Percentiles rank a stretch among this genome's conserved stretches.
Evolutionary conservation across 2,329 filamentous ascomycete genomes (phyloP).

Genomic region (Dothideomycetes sp.): DNA sequence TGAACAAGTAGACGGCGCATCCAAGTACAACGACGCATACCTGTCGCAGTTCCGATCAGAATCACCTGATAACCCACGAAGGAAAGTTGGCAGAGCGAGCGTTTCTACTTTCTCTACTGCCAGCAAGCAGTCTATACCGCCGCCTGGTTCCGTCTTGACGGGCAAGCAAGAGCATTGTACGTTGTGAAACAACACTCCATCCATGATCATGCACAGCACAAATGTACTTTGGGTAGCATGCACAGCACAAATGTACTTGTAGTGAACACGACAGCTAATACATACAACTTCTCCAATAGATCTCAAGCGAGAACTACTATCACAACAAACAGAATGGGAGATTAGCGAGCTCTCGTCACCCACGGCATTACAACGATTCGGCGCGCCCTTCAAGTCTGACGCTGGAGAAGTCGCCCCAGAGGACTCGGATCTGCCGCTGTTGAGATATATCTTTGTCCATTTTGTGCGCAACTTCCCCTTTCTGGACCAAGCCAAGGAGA

Average conservation of each 20-base stretch:
- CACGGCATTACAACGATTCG: slow-evolving; percentile 87
- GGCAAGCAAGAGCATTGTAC: slow-evolving; percentile 97
- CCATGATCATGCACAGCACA: no score
- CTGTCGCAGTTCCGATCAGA: slow-evolving; percentile 5
- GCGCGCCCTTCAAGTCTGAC: slow-evolving; percentile 87
- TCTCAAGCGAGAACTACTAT: slow-evolving; percentile 89
- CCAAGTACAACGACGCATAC: slow-evolving; percentile 1
- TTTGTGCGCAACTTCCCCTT: slow-evolving; percentile 98
- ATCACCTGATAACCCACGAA: slow-evolving; percentile 4
- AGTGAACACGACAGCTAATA: no score
- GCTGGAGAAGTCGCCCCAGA: slow-evolving; percentile 85
- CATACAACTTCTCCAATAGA: slow-evolving; percentile 42
- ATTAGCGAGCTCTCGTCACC: slow-evolving; percentile 89
- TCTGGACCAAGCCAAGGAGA: slow-evolving; percentile 89
- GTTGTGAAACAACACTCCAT: slow-evolving; percentile 17
- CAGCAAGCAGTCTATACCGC: slow-evolving; percentile 36
- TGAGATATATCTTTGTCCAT: slow-evolving; percentile 95
- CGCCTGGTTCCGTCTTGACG: slow-evolving; percentile 57
- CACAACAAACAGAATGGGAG: slow-evolving; percentile 79
- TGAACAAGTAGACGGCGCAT: no score
- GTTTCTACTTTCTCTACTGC: slow-evolving; percentile 14
- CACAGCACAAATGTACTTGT: no score
- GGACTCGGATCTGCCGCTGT: slow-evolving; percentile 84
- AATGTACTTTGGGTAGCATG: no score
- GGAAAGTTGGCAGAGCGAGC: slow-evolving; percentile 6